Evolutionary conservation across 495 filamentous ascomycete species (phyloP).

Genomic region (Podospora anserina): DNA sequence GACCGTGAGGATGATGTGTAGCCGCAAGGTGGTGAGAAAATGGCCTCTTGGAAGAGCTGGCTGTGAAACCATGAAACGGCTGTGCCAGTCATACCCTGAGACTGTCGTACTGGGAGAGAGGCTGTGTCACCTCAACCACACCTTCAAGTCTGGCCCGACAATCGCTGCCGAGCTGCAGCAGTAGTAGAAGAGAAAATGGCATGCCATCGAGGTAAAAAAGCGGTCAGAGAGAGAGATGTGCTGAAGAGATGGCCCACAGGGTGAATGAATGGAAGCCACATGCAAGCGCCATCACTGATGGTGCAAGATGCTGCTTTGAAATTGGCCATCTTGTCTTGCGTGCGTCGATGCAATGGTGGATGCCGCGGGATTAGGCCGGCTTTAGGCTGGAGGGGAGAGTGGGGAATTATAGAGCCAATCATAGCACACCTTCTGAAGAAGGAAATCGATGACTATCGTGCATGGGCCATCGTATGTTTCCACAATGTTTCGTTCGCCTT

Average conservation of each 20-base stretch:
- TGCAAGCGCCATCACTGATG: conserved; percentile 7
- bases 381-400: neutral
- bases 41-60: neutral
- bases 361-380: conserved; percentile 1
- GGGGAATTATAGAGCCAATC: conserved; percentile 2
- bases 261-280: conserved; percentile 4
- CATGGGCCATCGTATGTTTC: conserved; percentile 10
- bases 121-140: conserved; percentile 14
- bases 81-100: conserved; percentile 16
- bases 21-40: neutral
- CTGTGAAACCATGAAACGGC: conserved; percentile 19
- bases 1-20: neutral
- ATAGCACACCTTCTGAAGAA: conserved; percentile 7
- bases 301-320: conserved; percentile 2
- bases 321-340: neutral
- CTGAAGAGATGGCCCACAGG: neutral
- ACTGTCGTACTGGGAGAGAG: conserved; percentile 10
- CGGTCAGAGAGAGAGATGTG: neutral
- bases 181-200: neutral
- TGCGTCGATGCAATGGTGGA: neutral
- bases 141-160: neutral
- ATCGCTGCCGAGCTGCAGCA: neutral
- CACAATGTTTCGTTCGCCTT: neutral
- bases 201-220: neutral
- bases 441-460: conserved; percentile 9